Conservation (phyloP, 1,284 basidiomycete genomes). For the Tranzscheliella williamsii region DNA sequence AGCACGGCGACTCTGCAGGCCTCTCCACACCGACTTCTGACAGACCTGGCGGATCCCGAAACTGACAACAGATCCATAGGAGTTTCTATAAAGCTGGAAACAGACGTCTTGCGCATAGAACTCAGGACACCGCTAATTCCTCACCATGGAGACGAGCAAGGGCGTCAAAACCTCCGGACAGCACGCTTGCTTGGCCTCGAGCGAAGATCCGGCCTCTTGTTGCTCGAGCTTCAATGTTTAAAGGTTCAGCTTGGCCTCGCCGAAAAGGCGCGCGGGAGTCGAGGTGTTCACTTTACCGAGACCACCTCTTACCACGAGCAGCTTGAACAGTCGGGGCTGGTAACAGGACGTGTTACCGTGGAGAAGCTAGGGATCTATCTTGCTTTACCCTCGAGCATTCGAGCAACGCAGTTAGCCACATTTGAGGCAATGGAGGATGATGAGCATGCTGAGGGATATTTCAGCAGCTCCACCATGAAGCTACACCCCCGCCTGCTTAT, state of each 20-base stretch:
- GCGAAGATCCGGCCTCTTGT: conserved; percentile 31
- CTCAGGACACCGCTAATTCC: conserved; percentile 29
- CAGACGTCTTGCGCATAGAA: conserved; percentile 27
- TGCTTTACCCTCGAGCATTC: conserved; percentile 10
- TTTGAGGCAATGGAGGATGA: conserved; percentile 12
- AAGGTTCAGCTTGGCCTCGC: conserved; percentile 7
- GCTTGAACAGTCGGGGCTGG: background rate
- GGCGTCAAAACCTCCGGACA: conserved; percentile 4
- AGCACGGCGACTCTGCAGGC: conserved; percentile 21
- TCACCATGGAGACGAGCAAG: conserved; percentile 8
- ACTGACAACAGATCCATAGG: background rate
- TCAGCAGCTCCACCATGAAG: background rate
- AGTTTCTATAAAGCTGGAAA: conserved; percentile 3
- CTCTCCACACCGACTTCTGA: conserved; percentile 10
- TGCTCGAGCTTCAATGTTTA: conserved; percentile 21
- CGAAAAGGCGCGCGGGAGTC: background rate
- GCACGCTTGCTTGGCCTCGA: conserved; percentile 18
- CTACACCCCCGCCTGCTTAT: background rate
- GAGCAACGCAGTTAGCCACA: conserved; percentile 14
- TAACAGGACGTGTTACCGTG: conserved; percentile 8
- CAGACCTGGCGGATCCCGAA: background rate
- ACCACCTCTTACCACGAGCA: background rate
- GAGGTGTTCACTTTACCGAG: conserved; percentile 13
- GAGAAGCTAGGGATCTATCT: conserved; percentile 19
- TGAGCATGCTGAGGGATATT: background rate